Conservation (phyloP, 2,329 filamentous ascomycete genomes). For the Cladophialophora bantiana region DNA sequence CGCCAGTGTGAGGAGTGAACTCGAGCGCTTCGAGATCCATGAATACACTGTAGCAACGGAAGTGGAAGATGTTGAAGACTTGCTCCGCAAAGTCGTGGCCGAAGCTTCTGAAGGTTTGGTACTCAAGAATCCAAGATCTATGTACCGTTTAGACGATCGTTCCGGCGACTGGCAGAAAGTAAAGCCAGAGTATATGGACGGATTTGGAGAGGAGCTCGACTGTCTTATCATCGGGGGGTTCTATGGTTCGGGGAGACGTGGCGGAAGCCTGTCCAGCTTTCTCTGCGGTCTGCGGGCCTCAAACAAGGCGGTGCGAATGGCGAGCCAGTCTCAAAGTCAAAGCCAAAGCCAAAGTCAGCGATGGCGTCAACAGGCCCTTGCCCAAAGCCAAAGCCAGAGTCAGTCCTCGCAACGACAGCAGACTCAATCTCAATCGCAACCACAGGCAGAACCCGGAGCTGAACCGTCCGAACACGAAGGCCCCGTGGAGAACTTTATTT, state of each 20-base stretch:
- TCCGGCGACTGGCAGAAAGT: slow-evolving; percentile 99
- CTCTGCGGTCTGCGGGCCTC: slow-evolving; percentile 85
- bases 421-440: slow-evolving; percentile 31
- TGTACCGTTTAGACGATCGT: slow-evolving; percentile 85
- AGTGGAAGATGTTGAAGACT: slow-evolving; percentile 76
- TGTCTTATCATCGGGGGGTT: slow-evolving; percentile 90
- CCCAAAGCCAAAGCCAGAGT: slow-evolving; percentile 41
- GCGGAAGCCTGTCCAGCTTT: slow-evolving; percentile 83
- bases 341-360: slow-evolving; percentile 15
- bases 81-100: slow-evolving; percentile 81
- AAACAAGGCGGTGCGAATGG: slow-evolving; percentile 49
- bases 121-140: slow-evolving; percentile 87
- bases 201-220: slow-evolving; percentile 92
- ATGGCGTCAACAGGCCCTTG: neutral
- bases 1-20: slow-evolving; percentile 71
- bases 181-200: slow-evolving; percentile 97
- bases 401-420: slow-evolving; percentile 38
- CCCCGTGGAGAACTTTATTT: slow-evolving; percentile 67
- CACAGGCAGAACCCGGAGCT: slow-evolving; percentile 17
- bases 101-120: slow-evolving; percentile 90
- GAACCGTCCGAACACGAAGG: slow-evolving; percentile 63
- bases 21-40: slow-evolving; percentile 84
- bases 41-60: slow-evolving; percentile 70
- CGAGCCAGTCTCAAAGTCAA: slow-evolving; percentile 43
- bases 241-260: slow-evolving; percentile 84